Base-by-base conservation (phyloP, 768 basidiomycete species). In the Naganishia vaughanmartiniae region DNA sequence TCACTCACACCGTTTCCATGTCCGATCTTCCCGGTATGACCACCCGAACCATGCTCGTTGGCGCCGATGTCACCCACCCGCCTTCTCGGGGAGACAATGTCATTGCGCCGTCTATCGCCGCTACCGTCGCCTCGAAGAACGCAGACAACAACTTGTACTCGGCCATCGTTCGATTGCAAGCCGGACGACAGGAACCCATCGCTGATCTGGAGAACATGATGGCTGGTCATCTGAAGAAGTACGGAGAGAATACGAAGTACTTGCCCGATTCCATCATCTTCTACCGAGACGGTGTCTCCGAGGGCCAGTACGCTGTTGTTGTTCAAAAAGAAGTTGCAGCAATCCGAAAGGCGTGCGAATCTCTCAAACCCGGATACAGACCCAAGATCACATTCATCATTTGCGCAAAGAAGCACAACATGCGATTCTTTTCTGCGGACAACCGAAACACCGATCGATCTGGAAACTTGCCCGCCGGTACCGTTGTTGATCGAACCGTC, bases 51-150 rank as follows among this genome's bases (percentile, higher is more conserved):
- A 81, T 82, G 78, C 72, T 82, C 1, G 71, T 82, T 10, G 81
- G 81, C 4, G 81, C 78, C 17, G 80, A 82, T 65, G 74, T 81
- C 21, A 71, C 70, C n/a, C 71, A 81, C 75, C 77, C 80, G 6
- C 77, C 79, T 26, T 70, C 70, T 36, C 68, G 76, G 31, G 77
- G 75, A 9, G 75, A 73, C 30, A 76, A 73, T 58, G 54, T 66
- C 24, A 60, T 71, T 36, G 65, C 69, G 21, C 80, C 81, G 4
- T 76, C 80, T 4, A 80, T 82, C 26, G 81, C 80, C 19, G 79
- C 78, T 69, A 76, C 80, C 42, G 79, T 82, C 69, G 81, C 81
- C n/a, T 79, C 81, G 12, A 76, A 69, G 60, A 77, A 78, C 46
- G 76, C 76, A 9, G 76, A 65, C 31, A 73, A 75, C 66, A 70